Percentiles rank a stretch among this genome's conserved stretches.
Conservation (phyloP, 257 asterid species). For the Coffea eugenioides region DNA sequence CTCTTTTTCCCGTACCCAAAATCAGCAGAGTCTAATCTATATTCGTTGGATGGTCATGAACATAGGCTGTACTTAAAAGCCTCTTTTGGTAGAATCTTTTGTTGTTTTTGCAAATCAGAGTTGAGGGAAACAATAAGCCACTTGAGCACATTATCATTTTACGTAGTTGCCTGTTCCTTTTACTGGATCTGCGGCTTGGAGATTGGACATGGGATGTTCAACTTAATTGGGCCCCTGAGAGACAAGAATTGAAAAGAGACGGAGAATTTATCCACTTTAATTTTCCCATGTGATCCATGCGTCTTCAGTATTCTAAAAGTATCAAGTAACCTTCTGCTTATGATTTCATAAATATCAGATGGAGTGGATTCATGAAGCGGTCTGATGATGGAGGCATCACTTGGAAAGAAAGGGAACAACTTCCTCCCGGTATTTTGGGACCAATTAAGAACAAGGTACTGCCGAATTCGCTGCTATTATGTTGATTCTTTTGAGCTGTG, state of each 20-base stretch:
- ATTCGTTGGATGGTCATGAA: background rate
- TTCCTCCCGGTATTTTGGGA: conserved; percentile 96
- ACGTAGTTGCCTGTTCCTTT: background rate
- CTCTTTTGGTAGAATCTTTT: background rate
- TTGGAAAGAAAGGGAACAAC: conserved; percentile 84
- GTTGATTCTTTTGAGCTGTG: background rate
- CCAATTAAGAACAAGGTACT: conserved; percentile 88
- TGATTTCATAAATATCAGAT: conserved; percentile 37
- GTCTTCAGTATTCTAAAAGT: background rate
- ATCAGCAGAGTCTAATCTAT: background rate
- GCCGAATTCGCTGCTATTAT: conserved; percentile 3
- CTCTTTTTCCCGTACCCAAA: background rate
- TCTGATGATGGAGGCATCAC: conserved; percentile 74
- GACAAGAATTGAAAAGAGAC: background rate
- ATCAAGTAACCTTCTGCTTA: conserved; percentile 10
- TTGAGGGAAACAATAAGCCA: background rate
- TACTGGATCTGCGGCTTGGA: background rate
- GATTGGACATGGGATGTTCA: background rate
- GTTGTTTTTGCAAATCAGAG: background rate
- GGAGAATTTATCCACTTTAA: background rate
- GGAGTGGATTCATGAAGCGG: conserved; percentile 96
- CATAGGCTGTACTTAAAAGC: background rate
- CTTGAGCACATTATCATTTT: background rate
- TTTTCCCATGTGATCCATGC: background rate
- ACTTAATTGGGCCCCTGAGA: background rate